These are phyloP conservation scores for Diddensiella caesifluorescens DNA, from an alignment of 805 yeast species.

Conservation along the genomic window DNA sequence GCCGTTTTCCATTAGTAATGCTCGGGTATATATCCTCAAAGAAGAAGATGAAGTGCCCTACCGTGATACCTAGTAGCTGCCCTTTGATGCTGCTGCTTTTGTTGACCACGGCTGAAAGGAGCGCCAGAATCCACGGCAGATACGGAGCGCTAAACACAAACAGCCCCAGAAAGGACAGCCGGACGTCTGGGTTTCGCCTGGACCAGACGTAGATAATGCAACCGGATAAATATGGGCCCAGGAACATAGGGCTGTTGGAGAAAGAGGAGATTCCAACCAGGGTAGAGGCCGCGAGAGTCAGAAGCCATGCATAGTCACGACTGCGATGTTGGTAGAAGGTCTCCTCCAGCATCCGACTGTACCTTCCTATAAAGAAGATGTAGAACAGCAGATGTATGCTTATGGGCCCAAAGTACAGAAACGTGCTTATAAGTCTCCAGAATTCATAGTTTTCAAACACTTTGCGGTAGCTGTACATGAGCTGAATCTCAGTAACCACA, in stretches of 20 bases:
- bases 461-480: conserved; percentile 33
- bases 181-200: conserved; percentile 40
- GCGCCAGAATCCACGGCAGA: conserved; percentile 38
- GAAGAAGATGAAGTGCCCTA: conserved; percentile 41
- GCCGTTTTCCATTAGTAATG: conserved; percentile 31
- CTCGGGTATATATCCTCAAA: conserved; percentile 41
- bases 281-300: conserved; percentile 30
- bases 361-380: conserved; percentile 35
- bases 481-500: conserved; percentile 30
- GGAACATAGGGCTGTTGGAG: conserved; percentile 29
- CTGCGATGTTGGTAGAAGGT: conserved; percentile 29
- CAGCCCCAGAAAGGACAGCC: conserved; percentile 39
- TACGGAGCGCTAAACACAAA: conserved; percentile 40
- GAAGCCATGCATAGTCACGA: conserved; percentile 38
- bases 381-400: conserved; percentile 34
- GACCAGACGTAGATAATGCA: conserved; percentile 44
- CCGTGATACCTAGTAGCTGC: conserved; percentile 35
- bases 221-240: conserved; percentile 37
- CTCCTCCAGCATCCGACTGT: conserved; percentile 39
- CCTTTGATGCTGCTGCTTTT: conserved; percentile 15
- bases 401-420: conserved; percentile 41
- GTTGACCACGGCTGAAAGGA: conserved; percentile 24
- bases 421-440: conserved; percentile 39
- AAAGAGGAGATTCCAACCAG: conserved; percentile 33
- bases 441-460: conserved; percentile 33